Percentiles rank a stretch among this genome's conserved stretches.
Conservation (phyloP, 441 rosid species). For the Eruca vesicaria region DNA sequence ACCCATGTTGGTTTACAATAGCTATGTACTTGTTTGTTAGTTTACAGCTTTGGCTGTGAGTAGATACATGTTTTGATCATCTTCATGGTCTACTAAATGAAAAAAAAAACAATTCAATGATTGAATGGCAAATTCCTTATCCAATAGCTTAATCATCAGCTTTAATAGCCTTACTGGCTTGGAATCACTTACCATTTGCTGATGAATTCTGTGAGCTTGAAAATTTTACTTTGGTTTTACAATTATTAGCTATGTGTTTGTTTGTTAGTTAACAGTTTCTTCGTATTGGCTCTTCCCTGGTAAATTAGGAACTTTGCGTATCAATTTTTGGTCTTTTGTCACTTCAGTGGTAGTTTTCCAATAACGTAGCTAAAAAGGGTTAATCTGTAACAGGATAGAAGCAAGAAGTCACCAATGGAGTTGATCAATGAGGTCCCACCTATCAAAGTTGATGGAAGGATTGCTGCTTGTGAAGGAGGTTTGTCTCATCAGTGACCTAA, state of each 20-base stretch:
- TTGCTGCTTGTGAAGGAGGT: slow-evolving; percentile 99
- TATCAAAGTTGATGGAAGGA: slow-evolving; percentile 88
- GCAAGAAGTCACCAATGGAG: slow-evolving; percentile 97
- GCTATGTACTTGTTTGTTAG: not conserved
- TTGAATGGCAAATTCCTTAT: no score
- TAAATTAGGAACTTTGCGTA: no score
- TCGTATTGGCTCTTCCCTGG: not conserved
- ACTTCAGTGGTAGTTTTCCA: not conserved
- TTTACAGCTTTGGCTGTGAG: no score
- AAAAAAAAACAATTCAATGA: no score
- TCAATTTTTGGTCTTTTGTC: not conserved
- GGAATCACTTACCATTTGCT: not conserved
- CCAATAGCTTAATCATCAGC: no score
- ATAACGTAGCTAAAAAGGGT: not conserved
- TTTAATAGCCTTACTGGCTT: not conserved
- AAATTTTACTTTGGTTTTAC: no score
- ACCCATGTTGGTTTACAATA: not conserved
- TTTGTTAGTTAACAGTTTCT: not conserved
- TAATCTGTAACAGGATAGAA: slow-evolving; percentile 55
- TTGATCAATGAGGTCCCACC: slow-evolving; percentile 97
- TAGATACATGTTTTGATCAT: no score
- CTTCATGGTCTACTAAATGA: no score
- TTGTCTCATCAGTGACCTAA: not conserved
- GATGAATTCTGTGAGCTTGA: not conserved
- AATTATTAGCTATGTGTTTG: not conserved